A percentile compares a stretch with the other conserved stretches of the same genome.
phyloP scores from a whole-genome alignment of 192 early-diverging fungal species.

The Coemansia sp. region DNA sequence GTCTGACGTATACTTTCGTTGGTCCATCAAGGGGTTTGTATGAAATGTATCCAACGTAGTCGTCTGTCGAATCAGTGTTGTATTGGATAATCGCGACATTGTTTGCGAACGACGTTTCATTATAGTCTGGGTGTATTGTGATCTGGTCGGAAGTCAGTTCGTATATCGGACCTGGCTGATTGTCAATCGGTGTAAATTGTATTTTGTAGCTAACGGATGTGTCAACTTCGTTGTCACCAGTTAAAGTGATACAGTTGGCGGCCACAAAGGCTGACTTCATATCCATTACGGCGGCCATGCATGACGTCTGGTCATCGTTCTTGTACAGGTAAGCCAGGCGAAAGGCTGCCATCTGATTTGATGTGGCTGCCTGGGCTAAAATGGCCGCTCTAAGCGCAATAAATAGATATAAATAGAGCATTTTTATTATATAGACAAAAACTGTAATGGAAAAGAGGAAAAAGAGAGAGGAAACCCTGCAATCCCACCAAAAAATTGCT shows the following conservation, averaged over 20 bases:
- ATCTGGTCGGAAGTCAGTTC: neutral
- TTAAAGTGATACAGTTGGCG: conserved; percentile 32
- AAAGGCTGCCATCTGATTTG: neutral
- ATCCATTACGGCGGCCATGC: no score
- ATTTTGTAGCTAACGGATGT: conserved; percentile 17
- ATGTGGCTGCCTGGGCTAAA: neutral
- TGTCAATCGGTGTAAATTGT: neutral
- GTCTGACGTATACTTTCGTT: neutral
- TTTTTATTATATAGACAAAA: neutral
- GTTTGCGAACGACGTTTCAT: conserved; percentile 25
- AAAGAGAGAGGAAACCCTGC: neutral
- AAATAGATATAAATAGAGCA: neutral
- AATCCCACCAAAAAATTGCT: no score
- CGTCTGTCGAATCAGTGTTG: neutral
- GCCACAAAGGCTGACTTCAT: conserved; percentile 21
- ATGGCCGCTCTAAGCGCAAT: neutral
- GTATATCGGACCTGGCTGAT: neutral
- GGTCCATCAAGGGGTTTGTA: neutral
- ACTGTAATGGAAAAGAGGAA: neutral
- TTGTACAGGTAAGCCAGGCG: conserved; percentile 11
- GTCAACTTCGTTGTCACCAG: conserved; percentile 8
- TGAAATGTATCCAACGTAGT: neutral
- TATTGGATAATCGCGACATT: conserved; percentile 10
- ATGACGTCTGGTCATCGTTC: conserved; percentile 37
- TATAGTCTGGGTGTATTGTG: conserved; percentile 19